Evolutionary conservation across 73 alveolate species (phyloP), one percentile per base, ranked within the genome.

Genomic region (Paramecium pentaurelia): DNA sequence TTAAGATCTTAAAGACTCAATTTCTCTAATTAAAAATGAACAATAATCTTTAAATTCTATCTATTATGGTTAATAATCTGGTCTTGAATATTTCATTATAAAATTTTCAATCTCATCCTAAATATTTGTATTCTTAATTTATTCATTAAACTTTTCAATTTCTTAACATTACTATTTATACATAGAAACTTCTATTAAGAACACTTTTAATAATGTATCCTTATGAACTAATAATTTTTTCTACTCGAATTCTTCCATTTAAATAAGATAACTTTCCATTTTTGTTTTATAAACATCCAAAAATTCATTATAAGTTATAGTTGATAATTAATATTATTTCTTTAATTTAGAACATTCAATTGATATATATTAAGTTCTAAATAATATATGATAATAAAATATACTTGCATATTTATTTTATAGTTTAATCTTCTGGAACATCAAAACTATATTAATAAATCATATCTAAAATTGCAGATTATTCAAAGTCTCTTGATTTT

Each of bases 151-250:
- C 16, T 80, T 80, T 22, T 80, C 91, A 8, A 25, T 2, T 10
- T 80, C 73, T 45, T 44, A 28, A 27, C 5, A 80, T 42, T 44
- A n/a, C 3, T 80, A 7, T 25, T 80, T 80, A 4, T 42, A 9
- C 34, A 80, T 80, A 0, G 28, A 45, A 11, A 25, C 36, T 25
- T 80, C 91, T 10, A 80, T 4, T 64, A 80, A 38, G 18, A 42
- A 49, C 0, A 80, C 8, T 80, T 80, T 80, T 64, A 80, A 16
- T 80, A 80, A 80, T 7, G 91, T 45, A 27, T 80, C 91, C n/a
- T 80, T 80, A 0, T 22, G 18, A 45, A 80, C 77, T 47, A 80
- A 25, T 45, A 45, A 45, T 45, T 36, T 80, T 20, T 9, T 64
- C 32, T 45, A 27, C 16, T 80, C 77, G 10, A 38, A 80, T 80